Conservation (phyloP, 495 filamentous ascomycete species). For the Rusavskia elegans region DNA sequence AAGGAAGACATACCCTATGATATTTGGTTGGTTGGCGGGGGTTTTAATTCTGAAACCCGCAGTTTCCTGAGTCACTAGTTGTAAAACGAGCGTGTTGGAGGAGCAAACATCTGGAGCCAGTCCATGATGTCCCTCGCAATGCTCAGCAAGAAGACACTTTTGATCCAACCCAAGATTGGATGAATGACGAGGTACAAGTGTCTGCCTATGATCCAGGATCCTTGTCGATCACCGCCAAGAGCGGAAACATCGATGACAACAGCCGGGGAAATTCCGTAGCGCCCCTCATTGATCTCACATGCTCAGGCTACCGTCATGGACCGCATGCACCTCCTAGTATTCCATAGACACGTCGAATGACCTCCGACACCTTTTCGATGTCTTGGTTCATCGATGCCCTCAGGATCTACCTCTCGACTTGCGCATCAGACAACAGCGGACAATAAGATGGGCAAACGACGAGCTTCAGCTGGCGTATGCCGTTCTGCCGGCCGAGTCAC, state of each 20-base stretch:
- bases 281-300: neutral
- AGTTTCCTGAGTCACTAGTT: neutral
- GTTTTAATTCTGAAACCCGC: neutral
- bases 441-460: neutral
- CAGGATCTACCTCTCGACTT: neutral
- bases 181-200: no score
- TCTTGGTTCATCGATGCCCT: neutral
- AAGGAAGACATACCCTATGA: neutral
- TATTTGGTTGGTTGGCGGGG: neutral
- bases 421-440: neutral
- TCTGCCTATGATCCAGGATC: no score
- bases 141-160: no score
- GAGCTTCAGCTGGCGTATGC: conserved; percentile 4
- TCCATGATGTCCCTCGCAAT: neutral
- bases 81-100: neutral
- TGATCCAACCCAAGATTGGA: no score
- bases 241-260: neutral
- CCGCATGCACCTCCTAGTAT: neutral
- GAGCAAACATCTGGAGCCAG: neutral
- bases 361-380: neutral
- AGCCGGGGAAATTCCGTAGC: neutral
- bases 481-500: conserved; percentile 39
- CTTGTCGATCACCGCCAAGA: neutral
- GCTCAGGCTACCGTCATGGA: neutral
- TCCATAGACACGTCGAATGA: neutral